Percentiles rank a stretch among this genome's conserved stretches.
Conservation (phyloP, 164 flowering plant species). For the Chimonanthus praecox region DNA sequence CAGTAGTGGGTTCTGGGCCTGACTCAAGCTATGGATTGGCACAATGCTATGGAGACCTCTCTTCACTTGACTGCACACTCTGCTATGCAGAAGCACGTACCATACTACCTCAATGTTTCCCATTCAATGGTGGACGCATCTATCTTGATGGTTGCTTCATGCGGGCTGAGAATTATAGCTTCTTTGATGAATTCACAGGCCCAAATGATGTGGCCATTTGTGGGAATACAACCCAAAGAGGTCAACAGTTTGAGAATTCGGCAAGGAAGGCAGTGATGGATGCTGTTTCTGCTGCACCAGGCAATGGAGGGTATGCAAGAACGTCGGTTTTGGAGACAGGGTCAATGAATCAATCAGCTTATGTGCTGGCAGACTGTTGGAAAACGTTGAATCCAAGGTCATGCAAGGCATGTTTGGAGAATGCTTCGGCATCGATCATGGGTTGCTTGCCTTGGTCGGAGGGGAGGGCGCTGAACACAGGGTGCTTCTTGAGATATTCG, state of each 20-base stretch:
- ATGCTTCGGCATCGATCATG: conserved; percentile 47
- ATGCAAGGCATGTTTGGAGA: conserved; percentile 64
- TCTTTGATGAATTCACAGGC: conserved; percentile 50
- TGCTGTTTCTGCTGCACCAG: conserved; percentile 44
- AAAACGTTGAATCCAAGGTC: conserved; percentile 43
- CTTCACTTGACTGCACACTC: conserved; percentile 36
- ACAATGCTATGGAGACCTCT: conserved; percentile 89
- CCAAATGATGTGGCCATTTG: conserved; percentile 48
- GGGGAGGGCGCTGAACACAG: conserved; percentile 74
- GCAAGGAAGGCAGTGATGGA: conserved; percentile 44
- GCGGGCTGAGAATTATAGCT: conserved; percentile 21
- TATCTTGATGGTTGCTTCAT: conserved; percentile 20
- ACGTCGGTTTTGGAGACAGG: conserved; percentile 29
- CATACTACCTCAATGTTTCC: conserved; percentile 16
- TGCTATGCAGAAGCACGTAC: conserved; percentile 18
- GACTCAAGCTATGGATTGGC: conserved; percentile 61
- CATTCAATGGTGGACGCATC: conserved; percentile 11
- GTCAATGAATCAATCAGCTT: conserved; percentile 45
- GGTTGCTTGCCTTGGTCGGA: conserved; percentile 84
- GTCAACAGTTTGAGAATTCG: conserved; percentile 28
- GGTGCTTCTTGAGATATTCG: conserved; percentile 90
- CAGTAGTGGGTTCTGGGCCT: conserved; percentile 46
- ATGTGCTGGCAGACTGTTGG: conserved; percentile 85
- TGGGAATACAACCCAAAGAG: conserved; percentile 43
- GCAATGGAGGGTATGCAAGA: conserved; percentile 41